Evolutionary conservation across 140 eudicot species (phyloP), one percentile per base, ranked within the genome.

Genomic region (Bidens hawaiensis): DNA sequence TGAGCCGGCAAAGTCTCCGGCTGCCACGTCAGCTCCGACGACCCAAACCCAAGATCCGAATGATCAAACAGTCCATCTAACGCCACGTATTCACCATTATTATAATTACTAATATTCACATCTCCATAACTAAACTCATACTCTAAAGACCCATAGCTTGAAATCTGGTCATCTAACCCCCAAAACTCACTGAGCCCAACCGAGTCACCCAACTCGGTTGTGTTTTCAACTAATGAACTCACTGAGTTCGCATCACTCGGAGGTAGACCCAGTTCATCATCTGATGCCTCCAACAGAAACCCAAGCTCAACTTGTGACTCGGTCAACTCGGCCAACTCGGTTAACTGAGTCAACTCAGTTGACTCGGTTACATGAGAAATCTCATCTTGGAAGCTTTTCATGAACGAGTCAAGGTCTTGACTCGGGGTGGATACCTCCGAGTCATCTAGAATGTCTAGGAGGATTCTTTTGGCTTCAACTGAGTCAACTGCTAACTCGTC

Each of bases 261-360:
- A 14, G 96, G 96, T 14, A 88, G 60, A 6, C 96, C 96, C 10
- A 84, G 86, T 49, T 88, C 89, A 18, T 84, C 89, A 24, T 88
- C 96, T 1, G 94, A 81, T 2, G 96, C 94, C 36, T 73, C 94
- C 1, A 81, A 71, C 8, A 88, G 70, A 71, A 57, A 87, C 4
- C 89, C 93, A 8, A 87, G 74, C 10, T 84, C 88, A 77, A 75
- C 88, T 49, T 7, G 78, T 6, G 87, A 77, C 9, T 74, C 83
- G 31, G 31, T 70, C 82, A 75, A 72, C 13, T 76, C 71, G 6
- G 78, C 33, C 33, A 21, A 45, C 52, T 16, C 51, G 51, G 51
- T 45, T 0, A 11, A 16, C 51, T 46, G 21, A 5, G 52, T 16
- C 2, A 82, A 73, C 12, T 77, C 71, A 8, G 77, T n/a, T n/a